phyloP scores from a whole-genome alignment of 495 filamentous ascomycete species.

The Parmelia sp. region DNA sequence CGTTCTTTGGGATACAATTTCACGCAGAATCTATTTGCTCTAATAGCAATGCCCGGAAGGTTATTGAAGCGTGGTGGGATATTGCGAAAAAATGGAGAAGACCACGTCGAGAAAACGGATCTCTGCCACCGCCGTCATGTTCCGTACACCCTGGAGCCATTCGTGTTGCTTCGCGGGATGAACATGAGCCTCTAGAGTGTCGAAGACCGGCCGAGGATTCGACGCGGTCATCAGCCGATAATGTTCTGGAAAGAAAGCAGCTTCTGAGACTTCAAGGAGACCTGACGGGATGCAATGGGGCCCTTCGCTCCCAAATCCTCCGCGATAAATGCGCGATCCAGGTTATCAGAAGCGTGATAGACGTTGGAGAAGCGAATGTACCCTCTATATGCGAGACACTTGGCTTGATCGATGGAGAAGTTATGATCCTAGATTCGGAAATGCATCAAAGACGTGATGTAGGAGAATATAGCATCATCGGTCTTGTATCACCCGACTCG shows the following conservation, averaged over 20 bases:
- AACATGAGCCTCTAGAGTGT: not conserved
- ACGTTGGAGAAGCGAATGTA: conserved; percentile 31
- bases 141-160: not conserved
- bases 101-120: not conserved
- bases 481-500: conserved; percentile 46
- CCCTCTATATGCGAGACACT: conserved; percentile 46
- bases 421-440: conserved; percentile 51
- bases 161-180: not conserved
- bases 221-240: not conserved
- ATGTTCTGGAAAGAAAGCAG: not conserved
- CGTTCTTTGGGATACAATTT: conserved; percentile 90
- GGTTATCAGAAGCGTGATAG: not conserved
- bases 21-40: conserved; percentile 95
- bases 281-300: not conserved
- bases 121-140: not conserved
- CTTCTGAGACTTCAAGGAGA: not conserved
- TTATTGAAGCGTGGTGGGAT: conserved; percentile 74
- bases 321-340: not conserved
- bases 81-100: conserved; percentile 41
- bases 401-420: conserved; percentile 34
- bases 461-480: conserved; percentile 64
- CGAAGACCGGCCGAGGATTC: not conserved
- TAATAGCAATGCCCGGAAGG: conserved; percentile 52
- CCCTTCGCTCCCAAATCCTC: conserved; percentile 21
- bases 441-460: conserved; percentile 36